Percentiles rank a stretch among this genome's conserved stretches.
These are phyloP conservation scores for Pseudonitzschia delicatissima DNA, from an alignment of 108 stramenopile genomes.

Conservation along the genomic window DNA sequence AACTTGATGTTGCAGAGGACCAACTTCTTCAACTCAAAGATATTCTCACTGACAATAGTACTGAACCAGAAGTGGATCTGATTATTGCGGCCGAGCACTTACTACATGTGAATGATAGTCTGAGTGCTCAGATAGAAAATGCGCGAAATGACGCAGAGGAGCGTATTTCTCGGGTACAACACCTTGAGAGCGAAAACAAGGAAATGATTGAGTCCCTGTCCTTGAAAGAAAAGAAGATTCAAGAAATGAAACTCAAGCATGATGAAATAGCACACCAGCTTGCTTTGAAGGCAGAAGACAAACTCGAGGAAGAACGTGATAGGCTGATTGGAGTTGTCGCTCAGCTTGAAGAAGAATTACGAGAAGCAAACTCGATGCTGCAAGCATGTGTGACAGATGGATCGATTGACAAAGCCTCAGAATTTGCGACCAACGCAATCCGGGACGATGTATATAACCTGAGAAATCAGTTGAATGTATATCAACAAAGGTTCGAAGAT, in stretches of 20 bases:
- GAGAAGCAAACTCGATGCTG: conserved; percentile 54
- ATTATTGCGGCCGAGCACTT: conserved; percentile 2
- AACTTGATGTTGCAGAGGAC: conserved; percentile 12
- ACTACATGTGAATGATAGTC: not conserved
- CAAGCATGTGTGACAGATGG: conserved; percentile 71
- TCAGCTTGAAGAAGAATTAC: conserved; percentile 61
- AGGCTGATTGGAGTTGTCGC: conserved; percentile 41
- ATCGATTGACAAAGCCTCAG: conserved; percentile 62
- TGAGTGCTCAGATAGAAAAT: not conserved
- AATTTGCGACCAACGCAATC: conserved; percentile 58
- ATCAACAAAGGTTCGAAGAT: conserved; percentile 32
- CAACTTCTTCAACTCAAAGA: conserved; percentile 13
- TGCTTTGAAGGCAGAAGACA: conserved; percentile 11
- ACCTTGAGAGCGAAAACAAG: not conserved
- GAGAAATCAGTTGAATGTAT: conserved; percentile 37
- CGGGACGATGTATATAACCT: conserved; percentile 64
- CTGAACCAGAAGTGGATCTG: not conserved
- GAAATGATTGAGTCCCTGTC: not conserved
- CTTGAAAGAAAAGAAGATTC: not conserved
- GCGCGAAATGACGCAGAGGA: not conserved
- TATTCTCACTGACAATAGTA: not conserved
- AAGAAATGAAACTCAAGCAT: conserved; percentile 14
- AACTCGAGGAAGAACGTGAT: conserved; percentile 38
- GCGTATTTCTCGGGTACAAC: not conserved
- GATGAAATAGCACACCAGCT: conserved; percentile 8